Conservation (phyloP, 768 basidiomycete species). For the Trametes punicea region DNA sequence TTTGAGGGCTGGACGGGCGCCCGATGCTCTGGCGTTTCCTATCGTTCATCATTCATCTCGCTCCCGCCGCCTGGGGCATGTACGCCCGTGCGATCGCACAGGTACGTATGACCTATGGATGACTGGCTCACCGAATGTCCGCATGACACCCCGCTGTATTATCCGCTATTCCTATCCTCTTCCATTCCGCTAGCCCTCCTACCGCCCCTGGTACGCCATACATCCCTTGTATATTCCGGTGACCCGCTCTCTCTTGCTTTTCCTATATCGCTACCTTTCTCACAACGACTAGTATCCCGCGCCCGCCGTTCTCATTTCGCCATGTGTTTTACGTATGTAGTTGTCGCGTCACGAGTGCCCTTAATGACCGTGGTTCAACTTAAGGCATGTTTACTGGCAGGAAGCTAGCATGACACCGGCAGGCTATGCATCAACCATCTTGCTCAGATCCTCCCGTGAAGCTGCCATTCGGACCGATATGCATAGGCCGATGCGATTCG, state of each 20-base stretch:
- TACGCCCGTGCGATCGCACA: conserved; percentile 12
- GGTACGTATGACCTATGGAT: conserved; percentile 4
- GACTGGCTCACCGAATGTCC: not conserved
- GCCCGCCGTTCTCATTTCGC: conserved; percentile 1
- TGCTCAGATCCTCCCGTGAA: no score
- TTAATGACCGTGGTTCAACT: no score
- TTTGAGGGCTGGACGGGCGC: conserved; percentile 4
- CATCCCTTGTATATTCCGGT: not conserved
- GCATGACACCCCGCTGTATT: conserved; percentile 3
- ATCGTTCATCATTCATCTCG: not conserved
- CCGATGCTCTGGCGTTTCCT: not conserved
- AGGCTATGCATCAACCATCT: no score
- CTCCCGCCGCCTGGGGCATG: not conserved
- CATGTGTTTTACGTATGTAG: conserved; percentile 22
- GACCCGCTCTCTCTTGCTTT: conserved; percentile 15
- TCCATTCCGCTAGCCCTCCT: not conserved
- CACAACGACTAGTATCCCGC: not conserved
- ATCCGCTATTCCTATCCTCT: not conserved
- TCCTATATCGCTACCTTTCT: conserved; percentile 18
- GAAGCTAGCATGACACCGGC: no score
- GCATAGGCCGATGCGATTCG: no score
- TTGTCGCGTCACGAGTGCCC: conserved; percentile 11
- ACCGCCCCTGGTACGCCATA: conserved; percentile 11
- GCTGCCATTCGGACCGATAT: no score
- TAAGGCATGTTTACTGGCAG: no score